Conservation (phyloP, 306 rosid species). For the Vigna angularis region DNA sequence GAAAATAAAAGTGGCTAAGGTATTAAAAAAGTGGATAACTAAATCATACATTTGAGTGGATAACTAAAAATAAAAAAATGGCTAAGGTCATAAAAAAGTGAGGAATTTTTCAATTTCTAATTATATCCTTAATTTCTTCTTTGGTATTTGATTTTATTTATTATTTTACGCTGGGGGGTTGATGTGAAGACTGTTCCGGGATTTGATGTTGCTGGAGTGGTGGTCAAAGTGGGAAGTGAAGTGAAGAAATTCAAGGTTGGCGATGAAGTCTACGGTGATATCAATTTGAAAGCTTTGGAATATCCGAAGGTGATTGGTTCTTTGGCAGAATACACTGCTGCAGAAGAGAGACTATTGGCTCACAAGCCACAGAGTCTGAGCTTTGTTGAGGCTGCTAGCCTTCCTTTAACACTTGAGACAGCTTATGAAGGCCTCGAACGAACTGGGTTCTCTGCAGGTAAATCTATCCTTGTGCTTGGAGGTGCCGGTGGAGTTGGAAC, state of each 20-base stretch:
- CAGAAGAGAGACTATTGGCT: conserved; percentile 65
- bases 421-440: conserved; percentile 70
- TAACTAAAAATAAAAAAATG: no score
- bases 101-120: not conserved
- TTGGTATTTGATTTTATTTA: not conserved
- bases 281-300: conserved; percentile 51
- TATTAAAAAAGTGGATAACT: no score
- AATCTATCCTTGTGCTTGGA: conserved; percentile 71
- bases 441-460: conserved; percentile 51
- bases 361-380: conserved; percentile 64
- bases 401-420: conserved; percentile 68
- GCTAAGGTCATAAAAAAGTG: not conserved
- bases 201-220: conserved; percentile 72
- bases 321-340: conserved; percentile 73
- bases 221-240: conserved; percentile 65
- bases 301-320: conserved; percentile 55
- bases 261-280: conserved; percentile 69
- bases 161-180: not conserved
- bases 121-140: not conserved
- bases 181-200: conserved; percentile 55
- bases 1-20: no score
- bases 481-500: conserved; percentile 84
- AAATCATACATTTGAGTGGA: not conserved
- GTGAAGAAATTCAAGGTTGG: conserved; percentile 73
- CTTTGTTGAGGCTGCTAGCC: conserved; percentile 72